Conservation (phyloP, 164 flowering plant species). For the Umbellularia californica region DNA sequence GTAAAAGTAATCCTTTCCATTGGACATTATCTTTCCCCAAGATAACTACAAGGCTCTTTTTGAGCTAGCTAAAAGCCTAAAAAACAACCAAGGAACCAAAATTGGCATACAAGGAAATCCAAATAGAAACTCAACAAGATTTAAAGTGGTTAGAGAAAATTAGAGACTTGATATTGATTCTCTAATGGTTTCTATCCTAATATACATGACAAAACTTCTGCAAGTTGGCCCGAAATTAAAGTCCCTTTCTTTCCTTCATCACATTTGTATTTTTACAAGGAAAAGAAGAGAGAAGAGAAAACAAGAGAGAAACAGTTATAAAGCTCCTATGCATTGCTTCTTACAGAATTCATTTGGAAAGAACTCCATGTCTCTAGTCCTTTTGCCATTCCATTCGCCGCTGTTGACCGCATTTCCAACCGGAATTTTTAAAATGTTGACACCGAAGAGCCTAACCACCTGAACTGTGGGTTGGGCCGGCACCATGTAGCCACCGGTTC, state of each 20-base stretch:
- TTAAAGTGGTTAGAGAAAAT: neutral
- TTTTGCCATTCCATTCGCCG: conserved; percentile 32
- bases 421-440: conserved; percentile 56
- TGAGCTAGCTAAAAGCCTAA: neutral
- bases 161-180: neutral
- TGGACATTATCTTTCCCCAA: neutral
- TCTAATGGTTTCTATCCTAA: neutral
- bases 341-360: conserved; percentile 42
- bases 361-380: conserved; percentile 45
- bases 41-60: neutral
- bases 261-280: neutral
- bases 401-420: conserved; percentile 8
- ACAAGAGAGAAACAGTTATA: conserved; percentile 23
- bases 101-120: neutral
- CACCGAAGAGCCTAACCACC: conserved; percentile 74
- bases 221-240: conserved; percentile 1
- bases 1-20: neutral
- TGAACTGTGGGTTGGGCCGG: conserved; percentile 28
- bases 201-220: neutral
- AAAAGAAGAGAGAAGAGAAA: neutral
- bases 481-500: conserved; percentile 12
- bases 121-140: neutral
- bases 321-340: conserved; percentile 53
- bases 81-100: neutral
- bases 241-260: neutral